These are phyloP conservation scores for Dryas drummondii DNA, from an alignment of 306 rosid species.

Conservation along the genomic window DNA sequence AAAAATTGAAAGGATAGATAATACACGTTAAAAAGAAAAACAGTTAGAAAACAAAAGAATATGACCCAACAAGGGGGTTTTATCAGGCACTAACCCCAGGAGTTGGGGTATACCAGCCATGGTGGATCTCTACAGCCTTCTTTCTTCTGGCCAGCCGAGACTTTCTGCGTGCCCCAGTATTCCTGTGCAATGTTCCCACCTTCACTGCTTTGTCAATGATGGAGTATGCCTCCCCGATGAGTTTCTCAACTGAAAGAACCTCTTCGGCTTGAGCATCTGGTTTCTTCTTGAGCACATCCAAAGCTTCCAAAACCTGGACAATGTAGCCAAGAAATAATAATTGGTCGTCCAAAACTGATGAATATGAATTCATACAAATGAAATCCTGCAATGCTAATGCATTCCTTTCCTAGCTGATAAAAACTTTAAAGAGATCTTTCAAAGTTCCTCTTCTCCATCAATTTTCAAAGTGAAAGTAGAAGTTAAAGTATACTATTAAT, in stretches of 20 bases:
- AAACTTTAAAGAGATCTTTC: background rate
- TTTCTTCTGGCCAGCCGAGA: slow-evolving; percentile 90
- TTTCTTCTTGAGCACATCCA: slow-evolving; percentile 79
- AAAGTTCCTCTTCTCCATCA: background rate
- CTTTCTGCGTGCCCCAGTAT: slow-evolving; percentile 86
- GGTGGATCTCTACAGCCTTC: slow-evolving; percentile 88
- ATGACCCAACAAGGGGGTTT: slow-evolving; percentile 2
- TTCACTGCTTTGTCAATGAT: slow-evolving; percentile 90
- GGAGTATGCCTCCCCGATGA: slow-evolving; percentile 91
- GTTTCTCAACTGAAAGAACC: slow-evolving; percentile 68
- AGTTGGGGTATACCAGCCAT: slow-evolving; percentile 86
- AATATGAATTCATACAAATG: background rate
- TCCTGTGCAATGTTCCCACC: slow-evolving; percentile 85
- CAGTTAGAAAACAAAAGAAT: background rate
- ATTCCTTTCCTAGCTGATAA: background rate
- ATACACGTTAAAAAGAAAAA: background rate
- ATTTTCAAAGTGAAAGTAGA: background rate
- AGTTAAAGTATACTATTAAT: background rate
- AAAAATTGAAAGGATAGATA: background rate
- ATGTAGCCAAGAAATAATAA: slow-evolving; percentile 8
- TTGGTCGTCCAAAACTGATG: background rate
- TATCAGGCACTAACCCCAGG: slow-evolving; percentile 47
- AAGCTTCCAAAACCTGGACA: slow-evolving; percentile 82
- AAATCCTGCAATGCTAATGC: background rate
- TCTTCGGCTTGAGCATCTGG: slow-evolving; percentile 71